Conservation (phyloP, 176 grass and related monocot species). For the Eremochloa ophiuroides region DNA sequence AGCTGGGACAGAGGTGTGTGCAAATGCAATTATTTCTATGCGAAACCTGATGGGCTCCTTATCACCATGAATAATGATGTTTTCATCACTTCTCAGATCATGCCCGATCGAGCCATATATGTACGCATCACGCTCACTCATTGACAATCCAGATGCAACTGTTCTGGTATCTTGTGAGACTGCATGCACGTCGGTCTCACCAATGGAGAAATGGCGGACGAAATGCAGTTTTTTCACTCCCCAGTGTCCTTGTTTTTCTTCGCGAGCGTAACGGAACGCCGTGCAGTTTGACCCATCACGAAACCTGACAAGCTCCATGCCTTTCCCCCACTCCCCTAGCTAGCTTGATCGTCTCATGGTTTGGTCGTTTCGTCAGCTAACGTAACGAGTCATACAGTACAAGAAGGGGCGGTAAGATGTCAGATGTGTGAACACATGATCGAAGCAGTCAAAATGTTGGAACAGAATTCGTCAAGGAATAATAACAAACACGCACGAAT, state of each 20-base stretch:
- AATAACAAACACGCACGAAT: conserved; percentile 4
- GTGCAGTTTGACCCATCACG: too few relatives aligned
- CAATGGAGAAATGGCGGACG: background rate
- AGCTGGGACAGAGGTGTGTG: background rate
- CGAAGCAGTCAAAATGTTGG: conserved; percentile 32
- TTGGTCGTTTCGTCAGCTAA: conserved; percentile 12
- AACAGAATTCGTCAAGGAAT: conserved; percentile 19
- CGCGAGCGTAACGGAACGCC: background rate
- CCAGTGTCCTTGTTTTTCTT: background rate
- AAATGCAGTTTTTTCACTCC: background rate
- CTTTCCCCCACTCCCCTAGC: background rate
- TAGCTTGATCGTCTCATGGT: background rate
- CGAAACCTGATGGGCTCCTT: background rate
- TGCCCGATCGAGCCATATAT: background rate
- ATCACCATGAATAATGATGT: background rate
- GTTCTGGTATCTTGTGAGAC: background rate
- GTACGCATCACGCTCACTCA: conserved; percentile 7
- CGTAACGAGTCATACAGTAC: conserved; percentile 3
- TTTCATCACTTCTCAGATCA: background rate
- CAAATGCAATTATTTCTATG: background rate
- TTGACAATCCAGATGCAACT: conserved; percentile 9
- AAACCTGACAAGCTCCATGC: too few relatives aligned
- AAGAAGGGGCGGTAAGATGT: background rate
- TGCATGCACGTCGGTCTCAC: background rate
- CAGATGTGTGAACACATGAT: conserved; percentile 41